Evolutionary conservation across 768 basidiomycete genomes (phyloP), one percentile per base, ranked within the genome.

Genomic region (Lactarius pseudohatsudake): DNA sequence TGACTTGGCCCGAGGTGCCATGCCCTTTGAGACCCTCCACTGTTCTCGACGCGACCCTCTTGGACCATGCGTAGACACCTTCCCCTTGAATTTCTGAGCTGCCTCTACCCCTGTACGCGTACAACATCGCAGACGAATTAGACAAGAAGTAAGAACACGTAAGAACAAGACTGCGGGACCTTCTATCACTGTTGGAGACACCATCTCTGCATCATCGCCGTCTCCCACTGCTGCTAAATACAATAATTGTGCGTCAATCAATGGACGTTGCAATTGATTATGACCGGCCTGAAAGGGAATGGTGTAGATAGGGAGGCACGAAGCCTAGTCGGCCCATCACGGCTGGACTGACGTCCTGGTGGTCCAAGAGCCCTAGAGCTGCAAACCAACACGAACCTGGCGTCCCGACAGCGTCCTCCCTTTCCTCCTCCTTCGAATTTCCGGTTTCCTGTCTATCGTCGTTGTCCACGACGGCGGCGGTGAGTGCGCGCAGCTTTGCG

Each of bases 11-110:
- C 83, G 75, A 30, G 86, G 77, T 9, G 79, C 73, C 76, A 91
- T 72, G 36, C 94, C 94, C 74, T 94, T 96, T 28, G 92, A 88
- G 64, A 78, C 78, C 74, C 92, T 80, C 94, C 94, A 96, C 70
- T 86, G 81, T 74, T 94, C 93, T 69, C 91, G 81, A 66, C 94
- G 80, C 57, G 91, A 90, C 59, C 82, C 80, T 38, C 92, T 85
- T 3, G 88, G 84, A 15, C 93, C 94, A 72, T 94, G 91, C 3
- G 94, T 96, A 10, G 93, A 94, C 68, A 94, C 81, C 65, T 74
- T 74, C 56, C 72, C 66, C 64, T 72, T 70, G 56, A 76, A 76
- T 30, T 75, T 62, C n/a, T 72, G 65, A 30, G 72, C 53, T 32
- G 73, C 69, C 69, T 91, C 88, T 50, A 87, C 72, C 61, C 79